Percentiles rank a stretch among this genome's conserved stretches.
Evolutionary conservation across 495 filamentous ascomycete species (phyloP).

Genomic region (Xylaria palmicola): DNA sequence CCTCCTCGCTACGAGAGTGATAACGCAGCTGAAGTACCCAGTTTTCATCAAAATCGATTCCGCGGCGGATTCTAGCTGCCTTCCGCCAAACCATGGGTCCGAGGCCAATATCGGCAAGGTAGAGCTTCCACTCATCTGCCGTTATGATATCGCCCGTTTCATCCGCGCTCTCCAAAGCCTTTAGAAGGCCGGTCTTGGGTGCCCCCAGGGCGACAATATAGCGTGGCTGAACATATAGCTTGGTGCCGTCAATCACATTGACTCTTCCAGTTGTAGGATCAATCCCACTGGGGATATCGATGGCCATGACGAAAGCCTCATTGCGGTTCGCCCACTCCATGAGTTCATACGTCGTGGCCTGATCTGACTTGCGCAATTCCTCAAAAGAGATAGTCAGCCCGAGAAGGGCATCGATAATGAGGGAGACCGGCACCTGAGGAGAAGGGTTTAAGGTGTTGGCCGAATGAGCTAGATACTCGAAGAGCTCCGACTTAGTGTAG

Average conservation of each 20-base stretch:
- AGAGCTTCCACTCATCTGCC: conserved; percentile 65
- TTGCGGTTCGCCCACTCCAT: conserved; percentile 85
- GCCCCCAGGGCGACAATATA: conserved; percentile 80
- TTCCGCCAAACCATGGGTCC: conserved; percentile 80
- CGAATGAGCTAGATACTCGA: conserved; percentile 44
- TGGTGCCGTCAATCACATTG: conserved; percentile 59
- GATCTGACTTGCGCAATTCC: conserved; percentile 76
- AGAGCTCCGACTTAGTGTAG: conserved; percentile 53
- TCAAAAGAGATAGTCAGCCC: conserved; percentile 82
- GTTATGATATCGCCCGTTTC: conserved; percentile 46
- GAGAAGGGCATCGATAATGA: conserved; percentile 87
- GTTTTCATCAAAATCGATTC: conserved; percentile 78
- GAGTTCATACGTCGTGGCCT: conserved; percentile 76
- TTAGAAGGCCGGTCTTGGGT: conserved; percentile 78
- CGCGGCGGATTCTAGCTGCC: conserved; percentile 71
- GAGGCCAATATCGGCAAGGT: conserved; percentile 83
- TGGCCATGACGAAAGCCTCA: conserved; percentile 71
- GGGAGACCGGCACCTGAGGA: conserved; percentile 54
- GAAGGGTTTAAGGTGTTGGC: conserved; percentile 31
- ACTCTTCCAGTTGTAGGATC: conserved; percentile 71
- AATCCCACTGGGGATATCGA: conserved; percentile 86
- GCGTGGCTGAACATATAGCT: conserved; percentile 69
- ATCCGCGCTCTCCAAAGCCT: conserved; percentile 61
- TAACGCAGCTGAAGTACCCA: conserved; percentile 74
- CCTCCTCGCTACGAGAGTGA: conserved; percentile 22